Conservation (phyloP, 208 protist genomes). For the Trypanosoma platydactyli region DNA sequence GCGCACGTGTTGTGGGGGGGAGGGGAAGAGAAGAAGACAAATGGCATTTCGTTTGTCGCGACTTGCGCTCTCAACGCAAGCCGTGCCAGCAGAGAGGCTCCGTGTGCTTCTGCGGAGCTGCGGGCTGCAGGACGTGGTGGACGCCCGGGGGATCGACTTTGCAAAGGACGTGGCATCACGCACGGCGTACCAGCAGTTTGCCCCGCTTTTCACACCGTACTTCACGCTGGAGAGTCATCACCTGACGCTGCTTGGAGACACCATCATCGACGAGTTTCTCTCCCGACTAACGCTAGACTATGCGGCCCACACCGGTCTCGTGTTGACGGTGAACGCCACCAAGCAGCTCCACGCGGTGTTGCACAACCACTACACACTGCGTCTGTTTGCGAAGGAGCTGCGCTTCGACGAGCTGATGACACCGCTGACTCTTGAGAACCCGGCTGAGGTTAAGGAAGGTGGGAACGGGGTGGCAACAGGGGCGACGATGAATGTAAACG, state of each 20-base stretch:
- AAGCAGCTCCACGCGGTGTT: slow-evolving; percentile 69
- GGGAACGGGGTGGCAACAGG: neutral
- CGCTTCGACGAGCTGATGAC: slow-evolving; percentile 64
- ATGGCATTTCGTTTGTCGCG: slow-evolving; percentile 4
- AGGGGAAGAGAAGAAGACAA: too few relatives aligned
- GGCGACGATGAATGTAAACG: neutral
- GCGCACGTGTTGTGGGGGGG: too few relatives aligned
- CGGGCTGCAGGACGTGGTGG: slow-evolving; percentile 21
- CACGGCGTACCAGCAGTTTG: slow-evolving; percentile 32
- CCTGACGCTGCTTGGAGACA: slow-evolving; percentile 75
- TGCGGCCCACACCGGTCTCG: slow-evolving; percentile 35
- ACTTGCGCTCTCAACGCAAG: neutral
- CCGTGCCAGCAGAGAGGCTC: slow-evolving; percentile 2
- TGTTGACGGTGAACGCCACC: slow-evolving; percentile 58
- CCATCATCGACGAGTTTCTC: slow-evolving; percentile 69
- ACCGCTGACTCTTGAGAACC: slow-evolving; percentile 18
- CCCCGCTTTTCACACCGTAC: slow-evolving; percentile 38
- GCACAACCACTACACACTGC: slow-evolving; percentile 79
- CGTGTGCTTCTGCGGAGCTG: slow-evolving; percentile 7
- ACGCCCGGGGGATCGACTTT: slow-evolving; percentile 3
- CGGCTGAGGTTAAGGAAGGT: neutral
- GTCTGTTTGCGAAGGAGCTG: slow-evolving; percentile 70
- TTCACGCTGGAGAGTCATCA: slow-evolving; percentile 77
- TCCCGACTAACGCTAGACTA: slow-evolving; percentile 47
- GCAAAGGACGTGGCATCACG: slow-evolving; percentile 11